A percentile compares a stretch with the other conserved stretches of the same genome.
Conservation (phyloP, 306 rosid species). For the Prunus dulcis region DNA sequence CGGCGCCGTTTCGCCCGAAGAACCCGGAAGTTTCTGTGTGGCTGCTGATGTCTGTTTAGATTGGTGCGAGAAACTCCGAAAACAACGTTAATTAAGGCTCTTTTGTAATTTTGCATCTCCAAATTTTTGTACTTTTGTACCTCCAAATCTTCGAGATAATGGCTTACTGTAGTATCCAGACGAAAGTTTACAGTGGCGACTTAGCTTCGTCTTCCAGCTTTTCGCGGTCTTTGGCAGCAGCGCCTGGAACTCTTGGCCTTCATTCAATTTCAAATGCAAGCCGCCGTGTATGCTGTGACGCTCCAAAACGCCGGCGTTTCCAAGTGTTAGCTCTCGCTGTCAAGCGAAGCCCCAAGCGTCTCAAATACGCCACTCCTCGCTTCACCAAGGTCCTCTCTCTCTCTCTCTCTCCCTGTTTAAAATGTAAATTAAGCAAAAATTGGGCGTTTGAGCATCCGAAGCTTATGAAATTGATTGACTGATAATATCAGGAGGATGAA, state of each 20-base stretch:
- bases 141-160: background rate
- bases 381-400: slow-evolving; percentile 59
- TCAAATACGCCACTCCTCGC: slow-evolving; percentile 73
- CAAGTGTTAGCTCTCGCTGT: slow-evolving; percentile 41
- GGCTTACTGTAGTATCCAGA: slow-evolving; percentile 13
- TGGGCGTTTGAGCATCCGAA: background rate
- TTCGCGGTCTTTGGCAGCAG: slow-evolving; percentile 18
- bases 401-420: background rate
- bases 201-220: slow-evolving; percentile 30
- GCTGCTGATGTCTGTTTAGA: background rate
- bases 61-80: background rate
- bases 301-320: slow-evolving; percentile 26
- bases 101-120: background rate
- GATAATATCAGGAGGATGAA: slow-evolving; percentile 53
- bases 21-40: background rate
- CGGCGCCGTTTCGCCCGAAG: background rate
- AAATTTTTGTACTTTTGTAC: background rate
- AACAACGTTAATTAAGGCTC: background rate
- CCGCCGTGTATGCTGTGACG: slow-evolving; percentile 19
- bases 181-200: slow-evolving; percentile 22
- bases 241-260: background rate
- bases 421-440: background rate
- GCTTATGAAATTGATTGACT: background rate
- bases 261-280: slow-evolving; percentile 7
- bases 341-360: slow-evolving; percentile 96